A percentile compares a stretch with the other conserved stretches of the same genome.
phyloP scores from a whole-genome alignment of 768 basidiomycete species.

The Astraeus odoratus region DNA sequence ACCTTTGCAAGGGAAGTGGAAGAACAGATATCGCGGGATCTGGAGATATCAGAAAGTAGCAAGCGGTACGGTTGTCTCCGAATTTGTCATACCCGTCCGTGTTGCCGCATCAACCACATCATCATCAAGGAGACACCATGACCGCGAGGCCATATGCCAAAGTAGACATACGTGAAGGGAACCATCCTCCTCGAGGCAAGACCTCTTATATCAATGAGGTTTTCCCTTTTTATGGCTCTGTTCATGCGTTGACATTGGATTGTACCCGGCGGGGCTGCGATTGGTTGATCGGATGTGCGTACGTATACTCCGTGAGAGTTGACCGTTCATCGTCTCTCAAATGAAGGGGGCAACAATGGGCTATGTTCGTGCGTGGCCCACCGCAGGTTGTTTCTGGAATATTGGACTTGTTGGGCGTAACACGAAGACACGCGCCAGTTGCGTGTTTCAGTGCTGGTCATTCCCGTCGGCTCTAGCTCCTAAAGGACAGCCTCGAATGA shows the following conservation, averaged over 20 bases:
- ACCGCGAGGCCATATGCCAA: neutral
- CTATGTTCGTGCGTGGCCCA: neutral
- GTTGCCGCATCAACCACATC: no score
- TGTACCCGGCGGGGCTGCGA: neutral
- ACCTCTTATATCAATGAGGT: no score
- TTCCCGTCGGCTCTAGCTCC: no score
- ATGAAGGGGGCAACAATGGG: neutral
- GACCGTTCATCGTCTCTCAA: neutral
- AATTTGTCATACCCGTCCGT: neutral
- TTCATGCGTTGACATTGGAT: neutral
- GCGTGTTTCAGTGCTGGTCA: neutral
- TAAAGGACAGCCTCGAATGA: no score
- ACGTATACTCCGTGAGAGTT: neutral
- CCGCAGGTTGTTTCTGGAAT: neutral
- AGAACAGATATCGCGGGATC: conserved; percentile 1
- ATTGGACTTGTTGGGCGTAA: neutral
- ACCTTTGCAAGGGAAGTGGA: neutral
- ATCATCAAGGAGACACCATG: no score
- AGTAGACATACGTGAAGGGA: neutral
- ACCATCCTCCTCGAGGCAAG: neutral
- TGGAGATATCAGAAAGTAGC: neutral
- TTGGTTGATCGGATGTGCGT: neutral
- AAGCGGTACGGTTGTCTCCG: neutral
- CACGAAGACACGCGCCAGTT: neutral
- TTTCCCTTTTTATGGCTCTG: no score